Base-by-base conservation (phyloP, 2,329 filamentous ascomycete genomes). In the Fonsecaea pugnacius region DNA sequence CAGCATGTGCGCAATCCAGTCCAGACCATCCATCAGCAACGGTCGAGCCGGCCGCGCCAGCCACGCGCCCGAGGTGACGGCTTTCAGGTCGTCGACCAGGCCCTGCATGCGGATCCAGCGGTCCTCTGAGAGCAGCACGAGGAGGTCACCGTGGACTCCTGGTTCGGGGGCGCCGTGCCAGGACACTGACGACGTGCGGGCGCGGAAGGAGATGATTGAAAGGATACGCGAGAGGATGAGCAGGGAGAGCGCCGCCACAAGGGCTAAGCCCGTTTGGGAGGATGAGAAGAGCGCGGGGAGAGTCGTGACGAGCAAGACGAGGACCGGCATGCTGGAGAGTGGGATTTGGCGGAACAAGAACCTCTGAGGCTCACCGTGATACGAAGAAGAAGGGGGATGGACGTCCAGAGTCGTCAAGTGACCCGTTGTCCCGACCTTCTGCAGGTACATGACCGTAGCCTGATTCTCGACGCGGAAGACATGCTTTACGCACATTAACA, bases 21-120 rank as follows among this genome's bases (percentile, higher is more conserved):
- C 65, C 24, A 60, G 3, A 4, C 21, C 36, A 3, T 60, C 55
- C 21, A 65, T 83, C 82, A 58, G 85, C 73, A 69, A 82, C 84
- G 33, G 81, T 78, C 67, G 12, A 1, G 88, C 82, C 72, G 83
- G 81, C 43, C 80, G 76, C 10, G 80, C 77, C 52, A 89, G 73
- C 86, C 85, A 89, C 32, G 79, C 71, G 2, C 83, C 82, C 2
- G 83, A 81, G 1, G 85, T 88, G 46, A 88, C 79, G 33, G 85
- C 85, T 62, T 85, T 84, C 6, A 89, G 77, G 70, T 88, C 86
- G 35, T 83, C 78, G 7, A 82, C 78, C 3, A 77, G 72, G 4
- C 87, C 87, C 32, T 80, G 79, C 48, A 89, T 77, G 12, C 82
- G 76, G 1, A 88, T 78, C 69, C 79, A 80, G 0, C 82, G 78